A percentile compares a stretch with the other conserved stretches of the same genome.
These are phyloP conservation scores for Blastocystis sp. DNA, from an alignment of 352 stramenopile species.

Conservation along the genomic window DNA sequence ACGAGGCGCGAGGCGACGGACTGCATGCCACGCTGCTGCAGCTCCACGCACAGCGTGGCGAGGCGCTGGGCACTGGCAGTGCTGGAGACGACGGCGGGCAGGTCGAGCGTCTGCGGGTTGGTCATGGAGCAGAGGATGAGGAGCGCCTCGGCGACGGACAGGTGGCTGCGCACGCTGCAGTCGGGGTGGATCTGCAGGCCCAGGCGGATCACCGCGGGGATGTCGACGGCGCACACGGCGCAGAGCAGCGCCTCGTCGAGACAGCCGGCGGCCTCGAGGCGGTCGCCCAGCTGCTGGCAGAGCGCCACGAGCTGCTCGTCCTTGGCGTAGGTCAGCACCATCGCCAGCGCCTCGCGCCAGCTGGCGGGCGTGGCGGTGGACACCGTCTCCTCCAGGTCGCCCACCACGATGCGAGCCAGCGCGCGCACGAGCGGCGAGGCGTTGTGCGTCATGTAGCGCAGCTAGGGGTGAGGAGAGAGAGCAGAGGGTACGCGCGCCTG, in stretches of 20 bases:
- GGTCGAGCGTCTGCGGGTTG: background rate
- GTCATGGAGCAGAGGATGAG: constrained; percentile 39
- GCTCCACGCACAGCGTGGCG: background rate
- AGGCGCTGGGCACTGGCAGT: background rate
- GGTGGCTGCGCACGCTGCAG: background rate
- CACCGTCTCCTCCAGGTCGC: constrained; percentile 91
- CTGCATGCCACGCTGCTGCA: background rate
- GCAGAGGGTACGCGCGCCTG: constrained; percentile 92
- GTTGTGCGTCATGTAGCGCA: constrained; percentile 82
- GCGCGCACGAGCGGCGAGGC: background rate
- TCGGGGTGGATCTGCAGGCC: background rate
- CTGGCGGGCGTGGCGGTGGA: constrained; percentile 83
- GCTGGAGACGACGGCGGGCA: background rate
- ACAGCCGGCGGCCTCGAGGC: constrained; percentile 80
- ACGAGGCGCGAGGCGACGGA: constrained; percentile 3
- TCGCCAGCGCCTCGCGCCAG: constrained; percentile 93
- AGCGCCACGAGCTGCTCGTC: constrained; percentile 91
- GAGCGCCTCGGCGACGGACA: constrained; percentile 13
- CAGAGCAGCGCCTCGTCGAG: constrained; percentile 70
- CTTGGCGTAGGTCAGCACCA: constrained; percentile 93
- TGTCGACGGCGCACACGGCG: constrained; percentile 70
- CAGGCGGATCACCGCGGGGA: constrained; percentile 70
- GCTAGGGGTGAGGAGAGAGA: constrained; percentile 78
- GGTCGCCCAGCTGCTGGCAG: constrained; percentile 86
- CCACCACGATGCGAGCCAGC: constrained; percentile 82